Evolutionary conservation across 495 filamentous ascomycete species (phyloP).

Genomic region (Tricharina praecox): DNA sequence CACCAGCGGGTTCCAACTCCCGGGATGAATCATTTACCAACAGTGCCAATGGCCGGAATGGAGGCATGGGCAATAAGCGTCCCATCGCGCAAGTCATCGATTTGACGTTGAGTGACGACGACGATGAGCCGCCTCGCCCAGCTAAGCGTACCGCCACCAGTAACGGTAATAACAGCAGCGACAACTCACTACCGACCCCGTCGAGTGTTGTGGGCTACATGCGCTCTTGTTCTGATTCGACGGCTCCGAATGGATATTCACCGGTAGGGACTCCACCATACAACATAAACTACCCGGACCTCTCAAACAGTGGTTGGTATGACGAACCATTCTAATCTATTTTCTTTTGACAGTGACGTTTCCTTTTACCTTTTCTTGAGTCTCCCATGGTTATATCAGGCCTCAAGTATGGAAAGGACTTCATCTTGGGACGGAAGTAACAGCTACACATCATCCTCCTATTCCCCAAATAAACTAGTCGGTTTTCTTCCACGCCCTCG

Average conservation of each 20-base stretch:
- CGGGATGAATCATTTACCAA: neutral
- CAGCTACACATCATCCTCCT: too few relatives aligned
- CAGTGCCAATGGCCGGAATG: neutral
- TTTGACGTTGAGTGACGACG: constrained; percentile 57
- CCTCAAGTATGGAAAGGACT: too few relatives aligned
- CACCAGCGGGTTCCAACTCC: constrained; percentile 38
- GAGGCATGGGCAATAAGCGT: constrained; percentile 39
- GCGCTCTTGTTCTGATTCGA: constrained; percentile 3
- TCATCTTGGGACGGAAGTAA: too few relatives aligned
- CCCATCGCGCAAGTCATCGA: constrained; percentile 53
- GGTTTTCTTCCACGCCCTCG: too few relatives aligned
- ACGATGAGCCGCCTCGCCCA: constrained; percentile 42
- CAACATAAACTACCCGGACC: neutral
- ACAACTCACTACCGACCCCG: constrained; percentile 24
- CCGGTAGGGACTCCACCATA: constrained; percentile 13
- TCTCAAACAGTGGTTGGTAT: neutral
- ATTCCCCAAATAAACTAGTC: too few relatives aligned
- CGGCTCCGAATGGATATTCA: constrained; percentile 10
- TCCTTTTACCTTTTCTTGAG: too few relatives aligned
- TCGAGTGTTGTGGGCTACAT: constrained; percentile 13
- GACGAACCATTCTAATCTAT: neutral
- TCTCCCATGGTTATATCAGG: too few relatives aligned
- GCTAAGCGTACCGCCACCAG: too few relatives aligned
- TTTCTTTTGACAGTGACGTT: constrained; percentile 1
- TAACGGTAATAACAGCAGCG: too few relatives aligned